Conservation (phyloP, 2,329 filamentous ascomycete species). For the Aureobasidium musti region DNA sequence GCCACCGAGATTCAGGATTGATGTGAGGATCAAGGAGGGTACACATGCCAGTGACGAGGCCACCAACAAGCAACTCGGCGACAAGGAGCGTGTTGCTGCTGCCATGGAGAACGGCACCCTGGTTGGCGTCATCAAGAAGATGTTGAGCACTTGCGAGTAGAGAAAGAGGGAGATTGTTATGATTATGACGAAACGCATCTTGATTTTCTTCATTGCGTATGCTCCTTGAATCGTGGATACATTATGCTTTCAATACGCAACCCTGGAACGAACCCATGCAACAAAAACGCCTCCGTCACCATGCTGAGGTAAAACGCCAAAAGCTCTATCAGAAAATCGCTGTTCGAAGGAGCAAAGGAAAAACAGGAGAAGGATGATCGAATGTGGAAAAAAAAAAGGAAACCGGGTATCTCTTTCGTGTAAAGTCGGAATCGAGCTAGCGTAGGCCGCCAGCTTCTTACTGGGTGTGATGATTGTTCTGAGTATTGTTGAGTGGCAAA, state of each 20-base stretch:
- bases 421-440: neutral
- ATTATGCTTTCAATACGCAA: constrained; percentile 19
- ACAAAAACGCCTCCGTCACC: constrained; percentile 7
- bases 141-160: constrained; percentile 61
- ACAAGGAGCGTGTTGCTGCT: constrained; percentile 95
- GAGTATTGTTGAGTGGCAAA: neutral
- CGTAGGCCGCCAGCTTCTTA: neutral
- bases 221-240: constrained; percentile 6
- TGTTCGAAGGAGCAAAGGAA: constrained; percentile 1
- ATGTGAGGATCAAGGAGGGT: constrained; percentile 92
- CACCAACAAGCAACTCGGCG: constrained; percentile 93
- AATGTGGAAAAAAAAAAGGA: neutral
- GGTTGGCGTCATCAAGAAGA: constrained; percentile 84
- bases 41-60: constrained; percentile 95
- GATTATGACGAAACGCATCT: constrained; percentile 22
- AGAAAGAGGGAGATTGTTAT: neutral
- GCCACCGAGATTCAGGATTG: constrained; percentile 86
- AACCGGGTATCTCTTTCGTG: constrained; percentile 24
- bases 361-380: constrained; percentile 2
- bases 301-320: constrained; percentile 10
- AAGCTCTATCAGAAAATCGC: constrained; percentile 2
- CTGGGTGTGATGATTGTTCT: constrained; percentile 13
- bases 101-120: constrained; percentile 92
- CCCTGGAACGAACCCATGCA: neutral
- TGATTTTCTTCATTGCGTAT: constrained; percentile 10